Evolutionary conservation across 805 yeast genomes (phyloP), one percentile per base, ranked within the genome.

Genomic region (Ogataea thermomethanolica): DNA sequence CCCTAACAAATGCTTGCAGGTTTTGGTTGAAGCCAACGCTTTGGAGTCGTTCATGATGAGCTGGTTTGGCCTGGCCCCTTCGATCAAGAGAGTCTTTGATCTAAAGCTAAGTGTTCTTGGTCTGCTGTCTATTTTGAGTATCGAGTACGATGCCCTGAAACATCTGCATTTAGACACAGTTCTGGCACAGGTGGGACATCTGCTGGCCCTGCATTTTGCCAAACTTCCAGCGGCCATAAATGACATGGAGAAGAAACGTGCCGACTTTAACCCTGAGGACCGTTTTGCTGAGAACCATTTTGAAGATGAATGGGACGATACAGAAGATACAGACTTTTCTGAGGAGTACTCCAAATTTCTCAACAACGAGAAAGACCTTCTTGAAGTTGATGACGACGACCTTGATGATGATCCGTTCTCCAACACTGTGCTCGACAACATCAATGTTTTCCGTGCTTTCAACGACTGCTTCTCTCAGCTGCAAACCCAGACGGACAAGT

Each of bases 351-450:
- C 75, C 41, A 66, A 72, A 21, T 75, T 73, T 50, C 59, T 80
- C 41, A 66, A 68, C 12, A 58, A 64, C 17, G 76, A 76, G 44
- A 63, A 72, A 8, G 66, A 57, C 20, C 65, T 64, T 36, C 48
- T 69, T 36, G 52, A 50, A 44, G 83, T 77, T 49, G 79, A 78
- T 8, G 80, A 78, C 36, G 93, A 84, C 35, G 93, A 84, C 7
- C 71, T 85, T 32, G 79, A 81, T 33, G 97, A 90, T 55, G 96
- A 84, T 56, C 79, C 96, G 8, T 69, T 84, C 56, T 76, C 84
- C 20, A 83, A 81, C 49, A 83, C 91, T 1, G 81, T 95, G 3
- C 71, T 93, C 34, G 97, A 91, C 56, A 67, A 70, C 29, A 64
- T 89, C 35, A 84, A 91, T 56, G 81, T 84, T 3, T 88, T 80